Evolutionary conservation across 2,329 filamentous ascomycete species (phyloP), one percentile per base, ranked within the genome.

Genomic region (Cordyceps fumosorosea): DNA sequence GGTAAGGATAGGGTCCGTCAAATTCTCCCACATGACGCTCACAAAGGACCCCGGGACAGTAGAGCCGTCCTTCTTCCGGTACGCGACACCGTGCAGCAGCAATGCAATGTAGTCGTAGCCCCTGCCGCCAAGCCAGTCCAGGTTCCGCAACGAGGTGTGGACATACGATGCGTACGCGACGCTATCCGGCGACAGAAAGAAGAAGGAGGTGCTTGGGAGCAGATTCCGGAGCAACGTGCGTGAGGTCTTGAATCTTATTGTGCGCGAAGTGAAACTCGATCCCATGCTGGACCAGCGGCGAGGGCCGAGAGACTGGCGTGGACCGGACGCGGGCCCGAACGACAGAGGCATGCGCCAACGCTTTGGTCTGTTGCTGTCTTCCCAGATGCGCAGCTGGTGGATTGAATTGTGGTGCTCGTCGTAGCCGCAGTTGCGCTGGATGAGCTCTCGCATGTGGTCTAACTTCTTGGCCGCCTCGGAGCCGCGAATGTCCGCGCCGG

Each of bases 71-170:
- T 54, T 6, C 32, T 24, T 2, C 3, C 10, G 10, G 51, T 86
- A 86, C 64, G 84, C 72, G 1, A 88, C 81, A 0, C 83, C 85
- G 64, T 88, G 85, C 18, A 89, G 79, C 67, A 85, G 87, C 0
- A 89, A 75, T 0, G 84, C 85, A 16, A 85, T 73, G 65, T 81
- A 79, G 20, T 74, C 78, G 68, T 88, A 88, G 0, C 85, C 84
- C 0, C 73, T 71, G 2, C 85, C 85, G 3, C 82, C 84, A 0
- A 89, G 78, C 84, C 85, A 88, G 34, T 80, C 76, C 76, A 88
- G 80, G 0, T 80, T 79, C 44, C 74, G 70, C 2, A 84, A 69
- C 1, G 77, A 76, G 5, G 67, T 71, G 10, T 67, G 72, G 69
- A 83, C 83, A 18, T 68, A 68, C 62, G 76, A 80, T 0, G 70